Base-by-base conservation (phyloP, 1,139 yeast species). In the Blastobotrys persicus region DNA sequence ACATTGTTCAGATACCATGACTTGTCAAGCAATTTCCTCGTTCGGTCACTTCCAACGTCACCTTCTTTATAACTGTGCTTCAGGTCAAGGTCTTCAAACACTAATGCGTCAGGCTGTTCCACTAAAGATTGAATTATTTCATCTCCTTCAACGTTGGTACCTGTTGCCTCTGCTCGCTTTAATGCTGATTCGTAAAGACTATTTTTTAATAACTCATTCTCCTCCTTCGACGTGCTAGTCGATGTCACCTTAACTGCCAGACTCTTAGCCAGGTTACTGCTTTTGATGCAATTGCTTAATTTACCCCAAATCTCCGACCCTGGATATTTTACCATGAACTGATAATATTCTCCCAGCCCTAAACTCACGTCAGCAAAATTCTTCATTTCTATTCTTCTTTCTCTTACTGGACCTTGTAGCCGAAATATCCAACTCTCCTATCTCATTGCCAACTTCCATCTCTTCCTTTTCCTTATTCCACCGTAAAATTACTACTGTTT, bases 1-100 rank as follows among this genome's bases (percentile, higher is more conserved):
- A 69, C 46, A n/a, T 67, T 60, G 18, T 62, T 55, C 32, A 76
- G 54, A 51, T 72, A 75, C 73, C 76, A 69, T 4, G 76, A 66
- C 51, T 74, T 75, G 59, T 77, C 80, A 17, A 69, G 49, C 26
- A 68, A 69, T 48, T 74, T 74, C 17, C 60, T 58, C 42, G 77
- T 75, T 42, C 64, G 59, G 47, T 68, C 66, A 1, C 61, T 59
- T 0, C 67, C 60, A 3, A 63, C 51, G 2, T 68, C 70, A 46
- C 62, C 70, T 19, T 59, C 75, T 57, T 59, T 62, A 52, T 70
- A 66, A 0, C 66, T 61, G 5, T 68, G 64, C 44, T 68, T 68
- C 51, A 73, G 59, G 31, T 72, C 68, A 6, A 75, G 65, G 0
- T 55, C 47, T 0, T 73, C 67, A 52, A 73, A 76, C 7, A 61